Evolutionary conservation across 2,329 filamentous ascomycete genomes (phyloP).

Genomic region (Aspergillus chevalieri): DNA sequence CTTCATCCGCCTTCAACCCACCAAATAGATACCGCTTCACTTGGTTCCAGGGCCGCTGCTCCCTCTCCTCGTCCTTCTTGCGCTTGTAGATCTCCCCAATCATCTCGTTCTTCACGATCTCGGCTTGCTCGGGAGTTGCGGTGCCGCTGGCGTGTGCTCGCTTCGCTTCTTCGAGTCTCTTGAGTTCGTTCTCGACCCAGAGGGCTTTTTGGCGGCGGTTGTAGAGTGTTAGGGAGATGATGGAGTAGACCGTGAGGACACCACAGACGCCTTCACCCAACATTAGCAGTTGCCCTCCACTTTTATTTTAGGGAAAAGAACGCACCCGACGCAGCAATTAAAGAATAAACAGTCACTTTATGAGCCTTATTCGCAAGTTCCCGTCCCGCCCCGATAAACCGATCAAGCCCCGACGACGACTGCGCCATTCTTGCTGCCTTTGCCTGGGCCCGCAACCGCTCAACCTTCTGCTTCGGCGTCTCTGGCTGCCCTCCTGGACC

Average conservation of each 20-base stretch:
- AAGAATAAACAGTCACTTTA: constrained; percentile 52
- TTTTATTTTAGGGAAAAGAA: neutral
- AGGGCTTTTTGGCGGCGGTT: constrained; percentile 60
- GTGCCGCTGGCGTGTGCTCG: constrained; percentile 35
- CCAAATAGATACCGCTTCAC: constrained; percentile 34
- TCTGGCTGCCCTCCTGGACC: constrained; percentile 40
- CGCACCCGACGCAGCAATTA: constrained; percentile 58
- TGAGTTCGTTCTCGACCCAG: constrained; percentile 50
- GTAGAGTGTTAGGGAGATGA: constrained; percentile 61
- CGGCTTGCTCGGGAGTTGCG: constrained; percentile 36
- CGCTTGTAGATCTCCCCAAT: constrained; percentile 37
- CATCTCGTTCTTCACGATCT: constrained; percentile 41
- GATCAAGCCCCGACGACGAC: constrained; percentile 52
- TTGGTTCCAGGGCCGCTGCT: constrained; percentile 33
- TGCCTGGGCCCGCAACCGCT: constrained; percentile 61
- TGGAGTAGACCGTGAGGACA: constrained; percentile 57
- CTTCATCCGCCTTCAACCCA: constrained; percentile 33
- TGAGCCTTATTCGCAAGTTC: constrained; percentile 57
- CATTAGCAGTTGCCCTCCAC: neutral
- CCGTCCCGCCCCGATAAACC: constrained; percentile 47
- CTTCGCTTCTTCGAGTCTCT: constrained; percentile 37
- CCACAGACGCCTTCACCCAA: constrained; percentile 49
- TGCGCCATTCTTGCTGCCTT: constrained; percentile 59
- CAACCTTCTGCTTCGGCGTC: constrained; percentile 64
- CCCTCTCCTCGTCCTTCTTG: constrained; percentile 35